Evolutionary conservation across 345 rosid genomes (phyloP).

Genomic region (rapeseed (Brassica napus)): Da-Ae NC_063449.1:45081501-45082000

Average conservation of each 20-base stretch:
- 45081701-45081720: constrained; percentile 18
- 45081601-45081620: not conserved
- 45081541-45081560: constrained; percentile 11
- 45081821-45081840: too few species aligned
- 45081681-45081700: constrained; percentile 23
- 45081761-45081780: constrained; percentile 8
- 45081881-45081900: too few species aligned
- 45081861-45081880: too few species aligned
- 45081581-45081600: constrained; percentile 29
- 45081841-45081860: too few species aligned
- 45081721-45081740: not conserved
- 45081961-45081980: constrained; percentile 44
- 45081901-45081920: too few species aligned
- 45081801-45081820: too few species aligned
- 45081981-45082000: constrained; percentile 27
- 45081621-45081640: not conserved
- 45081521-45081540: constrained; percentile 39
- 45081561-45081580: constrained; percentile 21
- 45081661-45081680: constrained; percentile 28
- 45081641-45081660: constrained; percentile 10
- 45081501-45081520: constrained; percentile 48
- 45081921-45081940: too few species aligned
- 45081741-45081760: constrained; percentile 8
- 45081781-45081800: constrained; percentile 21
- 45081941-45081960: constrained; percentile 24